These are phyloP conservation scores for Trichophyton verrucosum DNA, from an alignment of 2,329 filamentous ascomycete species.

Conservation along the genomic window DNA sequence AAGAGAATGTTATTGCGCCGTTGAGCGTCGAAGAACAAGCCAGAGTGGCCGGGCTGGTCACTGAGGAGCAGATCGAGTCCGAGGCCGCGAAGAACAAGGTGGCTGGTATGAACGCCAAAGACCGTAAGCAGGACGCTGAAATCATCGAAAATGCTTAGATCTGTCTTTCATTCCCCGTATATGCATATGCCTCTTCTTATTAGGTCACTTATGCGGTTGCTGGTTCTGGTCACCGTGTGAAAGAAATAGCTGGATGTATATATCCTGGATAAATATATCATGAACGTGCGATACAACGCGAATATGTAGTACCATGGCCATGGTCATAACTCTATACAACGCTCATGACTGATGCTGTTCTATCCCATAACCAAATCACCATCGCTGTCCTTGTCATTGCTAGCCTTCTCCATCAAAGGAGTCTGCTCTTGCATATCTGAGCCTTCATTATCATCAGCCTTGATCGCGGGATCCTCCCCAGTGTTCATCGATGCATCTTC, in stretches of 20 bases:
- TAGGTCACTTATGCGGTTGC: too few relatives aligned
- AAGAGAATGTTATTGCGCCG: background rate
- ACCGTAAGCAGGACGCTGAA: background rate
- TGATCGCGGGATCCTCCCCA: background rate
- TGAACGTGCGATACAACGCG: background rate
- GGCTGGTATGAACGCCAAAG: background rate
- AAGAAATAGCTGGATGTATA: background rate
- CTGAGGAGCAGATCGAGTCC: background rate
- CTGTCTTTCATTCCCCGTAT: too few relatives aligned
- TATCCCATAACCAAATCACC: background rate
- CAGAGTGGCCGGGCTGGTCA: background rate
- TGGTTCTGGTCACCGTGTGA: background rate
- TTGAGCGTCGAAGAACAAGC: background rate
- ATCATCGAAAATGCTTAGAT: background rate
- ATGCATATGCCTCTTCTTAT: too few relatives aligned
- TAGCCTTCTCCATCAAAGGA: background rate
- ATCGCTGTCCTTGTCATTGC: background rate
- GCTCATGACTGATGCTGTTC: too few relatives aligned
- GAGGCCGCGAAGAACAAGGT: background rate
- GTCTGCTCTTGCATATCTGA: background rate
- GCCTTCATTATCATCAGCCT: background rate
- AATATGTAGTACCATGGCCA: background rate
- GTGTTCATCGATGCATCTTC: background rate
- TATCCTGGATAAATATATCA: background rate
- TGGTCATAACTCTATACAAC: background rate